Evolutionary conservation across 2,329 filamentous ascomycete species (phyloP).

Genomic region (Xylaria sp.): DNA sequence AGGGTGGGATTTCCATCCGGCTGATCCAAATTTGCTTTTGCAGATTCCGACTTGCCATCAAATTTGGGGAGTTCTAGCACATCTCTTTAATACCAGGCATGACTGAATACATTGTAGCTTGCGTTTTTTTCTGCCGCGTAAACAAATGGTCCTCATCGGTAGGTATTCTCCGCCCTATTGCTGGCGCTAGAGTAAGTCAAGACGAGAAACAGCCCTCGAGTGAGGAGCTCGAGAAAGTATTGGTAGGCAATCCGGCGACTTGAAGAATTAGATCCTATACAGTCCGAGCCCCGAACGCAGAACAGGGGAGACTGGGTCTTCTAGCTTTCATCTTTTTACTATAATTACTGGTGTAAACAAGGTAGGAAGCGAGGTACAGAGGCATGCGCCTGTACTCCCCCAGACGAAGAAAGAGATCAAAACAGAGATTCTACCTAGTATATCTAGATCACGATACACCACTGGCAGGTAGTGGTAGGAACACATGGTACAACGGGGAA

Average conservation of each 20-base stretch:
- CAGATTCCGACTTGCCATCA: constrained; percentile 18
- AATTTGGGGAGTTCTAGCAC: constrained; percentile 16
- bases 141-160: neutral
- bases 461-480: too few relatives aligned
- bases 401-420: neutral
- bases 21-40: constrained; percentile 27
- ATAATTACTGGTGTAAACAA: neutral
- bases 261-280: neutral
- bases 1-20: constrained; percentile 21
- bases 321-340: neutral
- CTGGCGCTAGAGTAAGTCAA: neutral
- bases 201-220: neutral
- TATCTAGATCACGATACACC: neutral
- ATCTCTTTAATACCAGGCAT: constrained; percentile 27
- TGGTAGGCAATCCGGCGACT: neutral
- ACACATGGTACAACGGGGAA: neutral
- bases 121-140: constrained; percentile 9
- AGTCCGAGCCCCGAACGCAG: neutral
- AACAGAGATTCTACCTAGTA: neutral
- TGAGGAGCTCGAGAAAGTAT: too few relatives aligned
- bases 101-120: constrained; percentile 26
- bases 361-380: neutral
- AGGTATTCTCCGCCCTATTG: neutral
- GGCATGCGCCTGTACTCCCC: neutral
- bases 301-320: neutral